Conservation (phyloP, 371 early-diverging fungal species). For the Mucor circinelloides region DNA sequence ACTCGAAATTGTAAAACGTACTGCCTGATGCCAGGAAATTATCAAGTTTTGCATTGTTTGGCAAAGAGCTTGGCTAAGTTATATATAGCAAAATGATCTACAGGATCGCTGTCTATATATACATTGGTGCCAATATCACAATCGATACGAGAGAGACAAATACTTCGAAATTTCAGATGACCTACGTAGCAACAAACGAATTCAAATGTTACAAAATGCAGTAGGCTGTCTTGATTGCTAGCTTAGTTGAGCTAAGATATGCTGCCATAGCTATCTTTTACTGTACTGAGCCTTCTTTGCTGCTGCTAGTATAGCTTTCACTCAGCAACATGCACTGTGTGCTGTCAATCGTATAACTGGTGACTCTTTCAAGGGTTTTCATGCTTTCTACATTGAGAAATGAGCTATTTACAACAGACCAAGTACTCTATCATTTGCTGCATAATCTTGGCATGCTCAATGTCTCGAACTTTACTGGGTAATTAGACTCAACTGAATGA, state of each 20-base stretch:
- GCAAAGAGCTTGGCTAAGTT: neutral
- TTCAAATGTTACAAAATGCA: neutral
- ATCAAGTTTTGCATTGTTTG: neutral
- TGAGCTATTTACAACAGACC: too few relatives aligned
- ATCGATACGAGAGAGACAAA: neutral
- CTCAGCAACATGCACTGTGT: too few relatives aligned
- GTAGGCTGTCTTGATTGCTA: neutral
- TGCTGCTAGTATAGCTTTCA: too few relatives aligned
- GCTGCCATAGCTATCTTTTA: neutral
- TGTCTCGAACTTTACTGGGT: too few relatives aligned
- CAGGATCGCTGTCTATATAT: neutral
- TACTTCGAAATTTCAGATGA: neutral
- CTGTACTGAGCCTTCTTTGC: neutral
- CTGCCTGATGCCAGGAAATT: neutral
- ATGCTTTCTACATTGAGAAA: too few relatives aligned
- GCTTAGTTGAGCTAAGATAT: neutral
- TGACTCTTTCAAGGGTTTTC: neutral
- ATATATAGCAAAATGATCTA: neutral
- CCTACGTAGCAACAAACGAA: neutral
- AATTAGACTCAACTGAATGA: too few relatives aligned
- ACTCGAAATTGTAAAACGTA: neutral
- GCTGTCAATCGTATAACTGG: too few relatives aligned
- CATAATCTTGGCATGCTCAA: too few relatives aligned
- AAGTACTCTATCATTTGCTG: too few relatives aligned
- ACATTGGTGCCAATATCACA: neutral